phyloP scores from a whole-genome alignment of 2,329 filamentous ascomycete species.

The Ceratocystis eucalypticola region DNA sequence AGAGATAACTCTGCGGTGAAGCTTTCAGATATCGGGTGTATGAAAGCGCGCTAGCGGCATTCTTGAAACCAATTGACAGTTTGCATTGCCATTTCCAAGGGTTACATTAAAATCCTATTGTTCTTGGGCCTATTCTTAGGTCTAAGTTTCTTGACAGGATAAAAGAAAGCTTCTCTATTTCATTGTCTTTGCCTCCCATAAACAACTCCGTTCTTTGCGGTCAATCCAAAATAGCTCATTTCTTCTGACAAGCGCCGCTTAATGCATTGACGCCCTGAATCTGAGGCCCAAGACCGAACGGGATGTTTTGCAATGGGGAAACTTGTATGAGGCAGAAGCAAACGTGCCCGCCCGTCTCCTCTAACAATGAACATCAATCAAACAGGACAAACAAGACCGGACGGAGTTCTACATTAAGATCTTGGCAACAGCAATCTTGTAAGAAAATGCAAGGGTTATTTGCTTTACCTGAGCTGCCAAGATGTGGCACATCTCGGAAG shows the following conservation, averaged over 20 bases:
- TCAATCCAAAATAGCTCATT: neutral
- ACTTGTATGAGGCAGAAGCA: neutral
- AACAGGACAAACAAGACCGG: neutral
- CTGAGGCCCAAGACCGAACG: neutral
- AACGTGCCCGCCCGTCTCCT: neutral
- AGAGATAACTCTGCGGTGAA: neutral
- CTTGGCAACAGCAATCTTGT: neutral
- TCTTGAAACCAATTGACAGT: neutral
- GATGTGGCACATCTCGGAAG: neutral
- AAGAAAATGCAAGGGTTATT: neutral
- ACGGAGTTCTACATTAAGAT: neutral
- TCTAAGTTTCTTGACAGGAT: no score
- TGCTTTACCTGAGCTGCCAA: neutral
- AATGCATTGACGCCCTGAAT: neutral
- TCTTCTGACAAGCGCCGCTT: neutral
- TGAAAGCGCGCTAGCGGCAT: neutral
- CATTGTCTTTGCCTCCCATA: no score
- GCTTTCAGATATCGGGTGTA: neutral
- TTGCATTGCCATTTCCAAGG: neutral
- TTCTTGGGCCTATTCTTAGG: no score
- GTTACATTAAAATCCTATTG: neutral
- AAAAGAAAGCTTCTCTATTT: no score
- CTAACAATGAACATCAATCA: neutral
- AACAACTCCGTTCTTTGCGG: no score
- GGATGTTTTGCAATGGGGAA: neutral